These are phyloP conservation scores for Aureobasidium melanogenum DNA, from an alignment of 2,329 filamentous ascomycete genomes.

Conservation along the genomic window DNA sequence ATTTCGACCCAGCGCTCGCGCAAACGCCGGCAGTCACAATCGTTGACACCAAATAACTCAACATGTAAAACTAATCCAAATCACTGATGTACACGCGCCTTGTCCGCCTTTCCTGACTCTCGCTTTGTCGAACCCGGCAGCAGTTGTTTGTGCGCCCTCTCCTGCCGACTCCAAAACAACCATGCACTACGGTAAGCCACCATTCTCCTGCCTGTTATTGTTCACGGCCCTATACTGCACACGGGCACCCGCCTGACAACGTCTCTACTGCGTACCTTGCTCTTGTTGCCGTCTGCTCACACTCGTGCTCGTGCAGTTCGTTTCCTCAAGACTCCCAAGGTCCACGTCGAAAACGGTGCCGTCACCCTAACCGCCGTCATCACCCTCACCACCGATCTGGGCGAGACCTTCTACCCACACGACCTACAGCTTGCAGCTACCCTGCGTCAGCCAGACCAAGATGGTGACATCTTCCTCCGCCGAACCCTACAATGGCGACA, in stretches of 20 bases:
- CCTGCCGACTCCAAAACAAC: background rate
- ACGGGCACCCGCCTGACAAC: background rate
- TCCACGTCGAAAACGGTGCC: constrained; percentile 30
- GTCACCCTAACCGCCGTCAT: constrained; percentile 44
- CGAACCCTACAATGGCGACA: constrained; percentile 36
- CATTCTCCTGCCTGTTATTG: background rate
- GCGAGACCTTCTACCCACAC: constrained; percentile 52
- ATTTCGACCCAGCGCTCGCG: background rate
- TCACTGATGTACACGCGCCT: background rate
- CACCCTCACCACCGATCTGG: constrained; percentile 61
- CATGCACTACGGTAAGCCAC: constrained; percentile 19
- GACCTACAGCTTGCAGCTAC: constrained; percentile 36
- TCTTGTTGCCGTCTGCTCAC: background rate
- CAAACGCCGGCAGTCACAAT: background rate
- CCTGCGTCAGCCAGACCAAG: constrained; percentile 23
- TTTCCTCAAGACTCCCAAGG: constrained; percentile 56
- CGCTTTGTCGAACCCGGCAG: background rate
- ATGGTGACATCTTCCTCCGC: constrained; percentile 33
- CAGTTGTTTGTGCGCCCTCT: background rate
- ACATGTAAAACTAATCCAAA: constrained; percentile 2
- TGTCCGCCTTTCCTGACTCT: background rate
- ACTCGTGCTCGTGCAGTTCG: constrained; percentile 36
- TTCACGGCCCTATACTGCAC: background rate
- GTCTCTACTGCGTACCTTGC: background rate
- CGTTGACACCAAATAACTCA: background rate